Conservation (phyloP, 306 rosid genomes). For the Betula pendula region DNA sequence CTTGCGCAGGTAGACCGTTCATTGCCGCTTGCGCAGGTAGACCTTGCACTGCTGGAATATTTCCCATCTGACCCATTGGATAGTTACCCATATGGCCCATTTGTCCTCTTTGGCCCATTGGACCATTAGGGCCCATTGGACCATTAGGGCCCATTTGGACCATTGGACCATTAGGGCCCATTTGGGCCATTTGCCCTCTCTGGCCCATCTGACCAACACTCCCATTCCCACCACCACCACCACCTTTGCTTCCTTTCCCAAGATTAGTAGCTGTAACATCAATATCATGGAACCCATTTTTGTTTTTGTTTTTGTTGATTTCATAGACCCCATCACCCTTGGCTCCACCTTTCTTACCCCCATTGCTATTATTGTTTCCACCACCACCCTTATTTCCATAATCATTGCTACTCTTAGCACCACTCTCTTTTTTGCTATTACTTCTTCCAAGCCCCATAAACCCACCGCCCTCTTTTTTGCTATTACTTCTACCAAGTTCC, state of each 20-base stretch:
- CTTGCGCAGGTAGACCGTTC: constrained; percentile 35
- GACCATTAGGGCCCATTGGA: constrained; percentile 45
- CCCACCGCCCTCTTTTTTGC: no score
- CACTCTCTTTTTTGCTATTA: constrained; percentile 44
- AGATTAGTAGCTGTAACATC: constrained; percentile 33
- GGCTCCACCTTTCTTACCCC: constrained; percentile 48
- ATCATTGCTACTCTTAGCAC: constrained; percentile 31
- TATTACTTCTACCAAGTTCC: constrained; percentile 40
- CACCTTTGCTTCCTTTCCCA: constrained; percentile 54
- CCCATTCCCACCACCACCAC: constrained; percentile 2
- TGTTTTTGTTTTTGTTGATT: constrained; percentile 39
- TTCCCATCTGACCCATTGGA: constrained; percentile 53
- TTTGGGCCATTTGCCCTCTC: constrained; percentile 14
- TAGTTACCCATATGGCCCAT: constrained; percentile 40
- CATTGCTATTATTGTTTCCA: constrained; percentile 42
- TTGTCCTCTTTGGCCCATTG: constrained; percentile 26
- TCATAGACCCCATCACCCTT: constrained; percentile 29
- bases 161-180: constrained; percentile 13
- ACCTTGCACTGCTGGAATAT: constrained; percentile 76
- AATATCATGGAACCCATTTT: constrained; percentile 50
- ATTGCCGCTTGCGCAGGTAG: constrained; percentile 56
- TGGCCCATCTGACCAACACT: constrained; percentile 20
- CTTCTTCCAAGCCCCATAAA: constrained; percentile 47
- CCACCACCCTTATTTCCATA: constrained; percentile 37
- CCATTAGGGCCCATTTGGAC: constrained; percentile 1